Percentiles rank a stretch among this genome's conserved stretches.
These are phyloP conservation scores for Mycosarcoma maydis DNA, from an alignment of 1,284 basidiomycete genomes.

Conservation along the genomic window DNA sequence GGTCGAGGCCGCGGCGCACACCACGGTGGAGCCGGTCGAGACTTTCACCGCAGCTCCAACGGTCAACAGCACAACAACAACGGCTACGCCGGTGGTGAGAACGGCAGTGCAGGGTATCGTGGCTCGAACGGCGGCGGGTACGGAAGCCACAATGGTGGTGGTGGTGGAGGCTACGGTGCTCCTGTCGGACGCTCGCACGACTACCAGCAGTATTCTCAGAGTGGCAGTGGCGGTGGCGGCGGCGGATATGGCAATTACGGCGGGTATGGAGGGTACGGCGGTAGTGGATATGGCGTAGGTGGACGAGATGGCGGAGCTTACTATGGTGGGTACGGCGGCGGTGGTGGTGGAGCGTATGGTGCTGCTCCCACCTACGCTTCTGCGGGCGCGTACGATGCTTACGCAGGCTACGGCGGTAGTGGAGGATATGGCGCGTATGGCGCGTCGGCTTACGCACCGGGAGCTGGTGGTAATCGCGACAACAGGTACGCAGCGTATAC, in stretches of 20 bases:
- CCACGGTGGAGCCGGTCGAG: slow-evolving; percentile 46
- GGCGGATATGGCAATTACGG: slow-evolving; percentile 11
- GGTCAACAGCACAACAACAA: slow-evolving; percentile 1
- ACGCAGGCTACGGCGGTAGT: slow-evolving; percentile 17
- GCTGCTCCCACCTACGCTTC: background rate
- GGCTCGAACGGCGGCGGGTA: slow-evolving; percentile 1
- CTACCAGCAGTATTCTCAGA: slow-evolving; percentile 4
- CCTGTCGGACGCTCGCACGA: slow-evolving; percentile 9
- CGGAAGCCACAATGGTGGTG: slow-evolving; percentile 19
- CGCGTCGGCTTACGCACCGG: slow-evolving; percentile 4
- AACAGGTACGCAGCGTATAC: slow-evolving; percentile 39
- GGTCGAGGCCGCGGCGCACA: slow-evolving; percentile 63
- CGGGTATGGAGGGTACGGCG: slow-evolving; percentile 17
- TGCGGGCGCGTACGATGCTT: slow-evolving; percentile 21
- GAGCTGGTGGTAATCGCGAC: slow-evolving; percentile 14
- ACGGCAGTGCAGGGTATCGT: slow-evolving; percentile 4
- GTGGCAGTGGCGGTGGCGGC: slow-evolving; percentile 6
- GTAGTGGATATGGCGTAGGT: slow-evolving; percentile 11
- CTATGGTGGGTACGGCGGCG: slow-evolving; percentile 29
- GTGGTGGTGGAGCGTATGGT: slow-evolving; percentile 8
- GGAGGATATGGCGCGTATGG: slow-evolving; percentile 11
- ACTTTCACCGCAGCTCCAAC: slow-evolving; percentile 31
- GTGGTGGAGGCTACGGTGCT: slow-evolving; percentile 29
- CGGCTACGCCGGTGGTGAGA: slow-evolving; percentile 7
- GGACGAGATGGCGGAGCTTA: slow-evolving; percentile 12